Percentiles rank a stretch among this genome's conserved stretches.
These are phyloP conservation scores for Rhizopogon sp. DNA, from an alignment of 768 basidiomycete species.

Conservation along the genomic window DNA sequence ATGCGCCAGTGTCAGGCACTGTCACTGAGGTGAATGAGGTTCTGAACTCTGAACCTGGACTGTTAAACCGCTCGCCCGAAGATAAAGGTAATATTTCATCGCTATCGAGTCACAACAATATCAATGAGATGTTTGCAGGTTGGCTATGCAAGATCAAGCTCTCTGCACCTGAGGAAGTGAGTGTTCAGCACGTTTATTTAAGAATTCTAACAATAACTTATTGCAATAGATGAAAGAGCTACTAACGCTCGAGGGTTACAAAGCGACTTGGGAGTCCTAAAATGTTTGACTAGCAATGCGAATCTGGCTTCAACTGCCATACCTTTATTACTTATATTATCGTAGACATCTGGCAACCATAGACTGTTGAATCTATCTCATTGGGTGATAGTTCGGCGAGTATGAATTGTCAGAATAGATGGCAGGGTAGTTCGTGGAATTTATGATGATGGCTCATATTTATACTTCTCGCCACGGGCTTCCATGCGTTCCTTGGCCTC, in stretches of 20 bases:
- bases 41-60: slow-evolving; percentile 61
- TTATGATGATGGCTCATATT: slow-evolving; percentile 61
- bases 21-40: slow-evolving; percentile 74
- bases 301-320: slow-evolving; percentile 21
- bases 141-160: slow-evolving; percentile 96
- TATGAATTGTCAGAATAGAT: background rate
- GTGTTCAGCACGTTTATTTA: slow-evolving; percentile 8
- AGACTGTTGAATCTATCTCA: background rate
- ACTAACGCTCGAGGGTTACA: slow-evolving; percentile 75
- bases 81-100: slow-evolving; percentile 55
- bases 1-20: slow-evolving; percentile 87
- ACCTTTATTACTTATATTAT: slow-evolving; percentile 1
- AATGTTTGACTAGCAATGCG: background rate
- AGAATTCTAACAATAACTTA: background rate
- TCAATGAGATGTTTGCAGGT: slow-evolving; percentile 40
- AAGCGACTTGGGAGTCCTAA: slow-evolving; percentile 46
- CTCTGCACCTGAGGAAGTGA: slow-evolving; percentile 71
- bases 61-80: slow-evolving; percentile 88
- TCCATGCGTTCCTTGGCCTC: slow-evolving; percentile 91
- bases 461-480: slow-evolving; percentile 84
- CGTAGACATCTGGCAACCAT: background rate
- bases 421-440: background rate
- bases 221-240: slow-evolving; percentile 57
- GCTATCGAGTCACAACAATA: background rate
- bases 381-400: background rate